Percentiles rank a stretch among this genome's conserved stretches.
These are phyloP conservation scores for Leccinum broughii DNA, from an alignment of 768 basidiomycete species.

Conservation along the genomic window DNA sequence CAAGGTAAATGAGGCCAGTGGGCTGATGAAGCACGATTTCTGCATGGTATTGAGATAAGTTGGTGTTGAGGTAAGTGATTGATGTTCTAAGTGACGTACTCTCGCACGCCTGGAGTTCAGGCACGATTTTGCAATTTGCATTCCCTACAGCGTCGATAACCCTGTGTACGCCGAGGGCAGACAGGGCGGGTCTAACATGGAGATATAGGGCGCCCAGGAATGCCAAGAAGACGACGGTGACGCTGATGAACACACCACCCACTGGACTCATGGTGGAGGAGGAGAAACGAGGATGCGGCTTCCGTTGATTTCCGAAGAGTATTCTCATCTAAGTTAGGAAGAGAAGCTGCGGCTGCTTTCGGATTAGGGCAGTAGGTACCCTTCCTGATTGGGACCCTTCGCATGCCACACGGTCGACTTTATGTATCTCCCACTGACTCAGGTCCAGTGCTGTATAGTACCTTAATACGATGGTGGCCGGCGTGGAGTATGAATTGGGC, in stretches of 20 bases:
- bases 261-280: background rate
- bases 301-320: background rate
- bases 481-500: too few species aligned
- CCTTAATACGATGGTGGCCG: too few species aligned
- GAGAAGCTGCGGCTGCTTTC: background rate
- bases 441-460: too few species aligned
- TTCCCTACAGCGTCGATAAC: conserved; percentile 47
- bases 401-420: too few species aligned
- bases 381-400: too few species aligned
- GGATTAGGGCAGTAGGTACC: too few species aligned
- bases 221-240: conserved; percentile 35
- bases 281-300: background rate
- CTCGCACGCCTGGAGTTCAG: conserved; percentile 66
- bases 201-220: conserved; percentile 48
- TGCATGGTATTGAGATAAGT: conserved; percentile 28
- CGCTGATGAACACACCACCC: conserved; percentile 1
- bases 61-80: background rate
- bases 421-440: too few species aligned
- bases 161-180: conserved; percentile 45
- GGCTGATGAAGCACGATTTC: conserved; percentile 61
- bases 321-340: background rate
- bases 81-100: conserved; percentile 40
- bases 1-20: conserved; percentile 58
- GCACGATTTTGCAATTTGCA: conserved; percentile 47
- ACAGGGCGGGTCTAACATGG: conserved; percentile 46